phyloP scores from a whole-genome alignment of 768 basidiomycete species.

The Cystofilobasidium macerans region DNA sequence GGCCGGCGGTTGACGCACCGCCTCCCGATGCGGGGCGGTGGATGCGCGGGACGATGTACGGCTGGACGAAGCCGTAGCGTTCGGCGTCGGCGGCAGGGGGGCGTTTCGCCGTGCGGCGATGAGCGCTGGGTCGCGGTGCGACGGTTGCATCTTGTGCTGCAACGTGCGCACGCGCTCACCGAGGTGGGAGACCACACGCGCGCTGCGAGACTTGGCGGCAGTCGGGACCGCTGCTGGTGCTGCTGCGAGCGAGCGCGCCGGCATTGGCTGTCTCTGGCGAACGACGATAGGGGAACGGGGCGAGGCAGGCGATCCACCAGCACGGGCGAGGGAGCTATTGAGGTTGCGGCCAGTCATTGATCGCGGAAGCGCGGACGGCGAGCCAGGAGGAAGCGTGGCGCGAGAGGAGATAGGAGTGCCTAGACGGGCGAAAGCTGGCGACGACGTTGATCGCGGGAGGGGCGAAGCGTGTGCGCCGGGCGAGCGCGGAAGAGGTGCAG shows the following conservation, averaged over 20 bases:
- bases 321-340: slow-evolving; percentile 43
- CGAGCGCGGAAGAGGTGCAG: background rate
- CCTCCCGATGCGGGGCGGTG: no score
- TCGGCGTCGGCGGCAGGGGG: background rate
- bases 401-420: background rate
- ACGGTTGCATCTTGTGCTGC: slow-evolving; percentile 78
- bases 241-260: slow-evolving; percentile 28
- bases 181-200: slow-evolving; percentile 89
- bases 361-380: slow-evolving; percentile 13
- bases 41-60: no score
- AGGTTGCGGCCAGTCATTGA: slow-evolving; percentile 41
- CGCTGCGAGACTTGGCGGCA: slow-evolving; percentile 61
- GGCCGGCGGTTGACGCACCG: no score
- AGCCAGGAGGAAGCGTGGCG: background rate
- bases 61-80: background rate
- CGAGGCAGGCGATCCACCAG: slow-evolving; percentile 49
- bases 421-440: background rate
- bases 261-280: slow-evolving; percentile 38
- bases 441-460: background rate
- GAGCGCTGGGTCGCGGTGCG: slow-evolving; percentile 37
- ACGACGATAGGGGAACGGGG: slow-evolving; percentile 43
- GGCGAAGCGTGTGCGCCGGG: background rate
- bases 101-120: background rate
- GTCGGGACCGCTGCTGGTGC: slow-evolving; percentile 36
- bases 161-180: slow-evolving; percentile 68